Percentiles rank a stretch among this genome's conserved stretches.
Evolutionary conservation across 805 yeast species (phyloP).

Genomic region (Candida qinlingensis): DNA sequence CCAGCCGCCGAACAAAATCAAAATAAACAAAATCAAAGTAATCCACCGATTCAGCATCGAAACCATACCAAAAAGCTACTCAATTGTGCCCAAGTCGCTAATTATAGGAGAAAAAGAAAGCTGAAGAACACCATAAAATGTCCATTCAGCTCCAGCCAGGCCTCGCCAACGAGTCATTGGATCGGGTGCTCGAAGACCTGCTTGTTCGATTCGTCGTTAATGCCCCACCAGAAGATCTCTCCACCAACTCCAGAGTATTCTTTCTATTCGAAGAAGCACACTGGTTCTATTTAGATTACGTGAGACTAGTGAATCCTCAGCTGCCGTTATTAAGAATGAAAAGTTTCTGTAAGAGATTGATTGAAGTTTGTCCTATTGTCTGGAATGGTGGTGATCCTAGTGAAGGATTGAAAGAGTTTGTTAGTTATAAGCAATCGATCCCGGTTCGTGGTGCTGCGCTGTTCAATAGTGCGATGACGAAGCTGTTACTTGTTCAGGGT

Average conservation of each 20-base stretch:
- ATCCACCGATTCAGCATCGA: no score
- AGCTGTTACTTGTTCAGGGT: constrained; percentile 77
- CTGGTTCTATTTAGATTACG: constrained; percentile 91
- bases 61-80: no score
- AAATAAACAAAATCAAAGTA: no score
- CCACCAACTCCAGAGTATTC: constrained; percentile 73
- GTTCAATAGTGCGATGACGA: constrained; percentile 63
- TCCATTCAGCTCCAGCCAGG: constrained; percentile 52
- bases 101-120: neutral
- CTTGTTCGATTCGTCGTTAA: constrained; percentile 86
- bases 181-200: constrained; percentile 76
- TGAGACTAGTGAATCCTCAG: constrained; percentile 63
- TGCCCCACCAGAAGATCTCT: constrained; percentile 86
- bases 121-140: constrained; percentile 30
- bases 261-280: constrained; percentile 98
- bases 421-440: constrained; percentile 78
- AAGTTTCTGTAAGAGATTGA: constrained; percentile 61
- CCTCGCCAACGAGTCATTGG: constrained; percentile 60
- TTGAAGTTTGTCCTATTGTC: constrained; percentile 65
- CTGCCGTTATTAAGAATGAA: constrained; percentile 78
- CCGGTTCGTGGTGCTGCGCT: constrained; percentile 97
- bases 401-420: constrained; percentile 72
- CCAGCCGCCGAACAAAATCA: no score
- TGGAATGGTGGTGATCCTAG: constrained; percentile 84
- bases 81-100: neutral